Conservation (phyloP, 2,329 filamentous ascomycete genomes). For the Scedosporium boydii region DNA sequence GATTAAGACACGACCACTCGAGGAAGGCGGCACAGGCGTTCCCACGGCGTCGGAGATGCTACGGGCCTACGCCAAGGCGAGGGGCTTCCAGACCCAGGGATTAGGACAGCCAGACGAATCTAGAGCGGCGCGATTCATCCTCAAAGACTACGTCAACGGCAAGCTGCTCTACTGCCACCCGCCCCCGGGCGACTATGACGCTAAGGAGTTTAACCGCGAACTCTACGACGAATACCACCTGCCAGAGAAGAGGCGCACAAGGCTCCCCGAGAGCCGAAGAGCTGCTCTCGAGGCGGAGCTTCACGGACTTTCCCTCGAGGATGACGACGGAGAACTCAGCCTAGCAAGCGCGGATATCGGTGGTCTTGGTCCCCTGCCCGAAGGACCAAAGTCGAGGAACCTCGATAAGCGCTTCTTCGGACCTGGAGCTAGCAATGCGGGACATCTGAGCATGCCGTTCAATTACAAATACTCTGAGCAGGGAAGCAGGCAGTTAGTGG, state of each 20-base stretch:
- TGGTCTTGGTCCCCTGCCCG: constrained; percentile 29
- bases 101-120: constrained; percentile 89
- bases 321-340: constrained; percentile 11
- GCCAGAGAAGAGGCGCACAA: constrained; percentile 49
- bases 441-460: constrained; percentile 71
- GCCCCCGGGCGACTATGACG: constrained; percentile 65
- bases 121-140: constrained; percentile 74
- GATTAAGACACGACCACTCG: constrained; percentile 67
- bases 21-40: constrained; percentile 85
- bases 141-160: constrained; percentile 97
- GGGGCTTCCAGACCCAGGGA: constrained; percentile 85
- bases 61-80: constrained; percentile 73
- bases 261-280: constrained; percentile 35
- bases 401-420: constrained; percentile 90
- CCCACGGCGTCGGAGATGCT: constrained; percentile 82
- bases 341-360: not conserved
- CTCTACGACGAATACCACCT: constrained; percentile 79
- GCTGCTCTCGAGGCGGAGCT: constrained; percentile 47
- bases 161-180: constrained; percentile 90
- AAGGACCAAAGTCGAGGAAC: constrained; percentile 63
- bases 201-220: constrained; percentile 73
- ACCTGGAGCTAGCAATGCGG: constrained; percentile 46
- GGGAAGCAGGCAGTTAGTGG: constrained; percentile 61
- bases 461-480: constrained; percentile 84
- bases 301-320: constrained; percentile 34